These are phyloP conservation scores for Ceratobasidium sp. DNA, from an alignment of 1,284 basidiomycete species.

Conservation along the genomic window DNA sequence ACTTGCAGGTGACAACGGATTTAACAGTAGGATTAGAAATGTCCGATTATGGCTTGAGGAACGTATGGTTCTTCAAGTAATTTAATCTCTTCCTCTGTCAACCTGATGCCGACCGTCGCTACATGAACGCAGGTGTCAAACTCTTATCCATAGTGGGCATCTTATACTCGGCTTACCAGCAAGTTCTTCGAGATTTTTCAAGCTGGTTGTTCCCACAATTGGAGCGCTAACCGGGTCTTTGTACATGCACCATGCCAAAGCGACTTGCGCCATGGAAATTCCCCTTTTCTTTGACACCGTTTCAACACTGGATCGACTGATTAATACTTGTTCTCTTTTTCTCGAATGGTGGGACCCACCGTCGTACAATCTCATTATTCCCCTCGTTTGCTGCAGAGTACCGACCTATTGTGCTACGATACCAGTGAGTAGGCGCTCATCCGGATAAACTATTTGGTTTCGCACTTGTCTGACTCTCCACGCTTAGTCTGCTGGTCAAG, in stretches of 20 bases:
- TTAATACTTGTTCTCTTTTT: background rate
- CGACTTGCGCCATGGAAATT: slow-evolving; percentile 49
- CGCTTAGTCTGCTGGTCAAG: slow-evolving; percentile 34
- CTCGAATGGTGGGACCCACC: background rate
- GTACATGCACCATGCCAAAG: slow-evolving; percentile 28
- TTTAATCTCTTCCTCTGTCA: slow-evolving; percentile 48
- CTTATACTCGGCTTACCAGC: slow-evolving; percentile 13
- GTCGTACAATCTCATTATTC: slow-evolving; percentile 23
- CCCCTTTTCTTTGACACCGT: slow-evolving; percentile 49
- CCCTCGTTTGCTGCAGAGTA: slow-evolving; percentile 1
- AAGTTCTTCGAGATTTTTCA: slow-evolving; percentile 46
- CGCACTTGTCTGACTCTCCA: slow-evolving; percentile 34
- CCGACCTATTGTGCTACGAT: background rate
- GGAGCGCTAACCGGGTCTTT: slow-evolving; percentile 44
- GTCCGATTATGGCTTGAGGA: slow-evolving; percentile 24
- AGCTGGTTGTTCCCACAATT: slow-evolving; percentile 44
- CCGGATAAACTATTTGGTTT: background rate
- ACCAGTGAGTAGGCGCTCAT: too few species aligned
- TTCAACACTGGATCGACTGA: slow-evolving; percentile 50
- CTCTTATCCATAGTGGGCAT: too few species aligned
- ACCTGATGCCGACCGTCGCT: slow-evolving; percentile 43
- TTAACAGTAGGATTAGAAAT: background rate
- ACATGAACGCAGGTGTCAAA: too few species aligned
- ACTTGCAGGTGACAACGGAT: too few species aligned
- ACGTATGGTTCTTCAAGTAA: slow-evolving; percentile 34